phyloP scores from a whole-genome alignment of 371 early-diverging fungal species.

The Fennellomyces sp. region DNA sequence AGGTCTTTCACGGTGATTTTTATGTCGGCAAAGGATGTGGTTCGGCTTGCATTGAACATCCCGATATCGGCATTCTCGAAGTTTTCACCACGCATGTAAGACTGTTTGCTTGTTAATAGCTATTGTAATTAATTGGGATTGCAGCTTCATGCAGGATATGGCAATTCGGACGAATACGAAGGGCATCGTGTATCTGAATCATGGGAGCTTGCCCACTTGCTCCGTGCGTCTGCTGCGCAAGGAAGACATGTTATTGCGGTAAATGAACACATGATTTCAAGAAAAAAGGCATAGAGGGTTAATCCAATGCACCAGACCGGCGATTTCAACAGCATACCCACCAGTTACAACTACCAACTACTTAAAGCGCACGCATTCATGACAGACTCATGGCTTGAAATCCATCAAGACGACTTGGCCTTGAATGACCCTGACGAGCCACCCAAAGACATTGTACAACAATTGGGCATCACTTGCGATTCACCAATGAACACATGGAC shows the following conservation, averaged over 20 bases:
- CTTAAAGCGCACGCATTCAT: conserved; percentile 50
- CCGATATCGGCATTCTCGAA: conserved; percentile 57
- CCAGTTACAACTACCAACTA: conserved; percentile 45
- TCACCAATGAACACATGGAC: conserved; percentile 62
- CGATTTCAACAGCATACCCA: conserved; percentile 62
- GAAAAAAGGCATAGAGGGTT: neutral
- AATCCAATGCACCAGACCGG: conserved; percentile 39
- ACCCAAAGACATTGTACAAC: conserved; percentile 33
- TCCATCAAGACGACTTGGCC: conserved; percentile 27
- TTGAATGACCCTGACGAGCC: conserved; percentile 2
- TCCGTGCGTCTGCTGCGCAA: conserved; percentile 48
- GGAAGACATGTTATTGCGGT: conserved; percentile 63
- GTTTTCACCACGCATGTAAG: conserved; percentile 70
- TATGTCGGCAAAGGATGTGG: conserved; percentile 66
- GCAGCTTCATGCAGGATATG: conserved; percentile 65
- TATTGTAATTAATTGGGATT: neutral
- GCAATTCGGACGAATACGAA: conserved; percentile 44
- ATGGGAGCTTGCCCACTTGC: conserved; percentile 56
- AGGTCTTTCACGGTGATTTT: conserved; percentile 64
- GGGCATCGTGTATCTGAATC: conserved; percentile 61
- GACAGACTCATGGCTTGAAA: conserved; percentile 60
- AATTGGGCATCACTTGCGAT: conserved; percentile 59
- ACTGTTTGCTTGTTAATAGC: neutral
- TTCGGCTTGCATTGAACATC: conserved; percentile 55
- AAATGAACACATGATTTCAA: conserved; percentile 10